Base-by-base conservation (phyloP, 1,139 yeast genomes). In the Diutina scorzettiae region DNA sequence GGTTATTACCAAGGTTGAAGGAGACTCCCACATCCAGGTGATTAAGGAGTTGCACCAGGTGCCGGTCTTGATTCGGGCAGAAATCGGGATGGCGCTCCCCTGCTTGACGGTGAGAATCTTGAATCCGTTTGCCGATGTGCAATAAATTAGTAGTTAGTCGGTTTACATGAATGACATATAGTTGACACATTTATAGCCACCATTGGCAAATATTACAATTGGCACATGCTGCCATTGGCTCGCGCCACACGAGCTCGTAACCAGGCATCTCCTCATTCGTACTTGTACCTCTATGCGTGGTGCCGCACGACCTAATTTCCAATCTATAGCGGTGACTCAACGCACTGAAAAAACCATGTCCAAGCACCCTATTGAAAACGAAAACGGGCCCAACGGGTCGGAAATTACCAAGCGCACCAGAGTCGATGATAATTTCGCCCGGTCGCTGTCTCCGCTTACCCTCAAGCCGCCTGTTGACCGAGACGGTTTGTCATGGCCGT, bases 401-500 rank as follows among this genome's bases (percentile, higher is more conserved):
- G 28, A n/a, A 16, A 19, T 34, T 11, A 28, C 24, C 2, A 34
- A 34, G 29, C 29, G 39, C n/a, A 19, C 39, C 18, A 23, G 17
- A 8, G 16, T 34, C 28, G 39, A 23, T 7, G 39, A 34, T 19
- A 14, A 12, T 5, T 18, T n/a, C 19, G n/a, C 39, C 11, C 39
- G 39, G 12, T 20, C 39, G 39, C 39, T 14, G 1, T 78, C 89
- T 4, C 95, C 95, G 27, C 82, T 80, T 56, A 83, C 94, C 1
- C 60, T 81, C 43, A 79, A 78, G 49, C 91, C 95, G 1, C 93
- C 95, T 6, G 81, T 87, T 37, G 96, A 87, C 55, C 76, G 72
- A 42, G 96, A 87, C 59, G 96, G 96, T 0, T 71, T 87, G 42
- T 85, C 95, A 31, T 87, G 96, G 96, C 97, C 97, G 19, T 79